These are phyloP conservation scores for Wickerhamomyces rabaulensis DNA, from an alignment of 805 yeast genomes.

Conservation along the genomic window DNA sequence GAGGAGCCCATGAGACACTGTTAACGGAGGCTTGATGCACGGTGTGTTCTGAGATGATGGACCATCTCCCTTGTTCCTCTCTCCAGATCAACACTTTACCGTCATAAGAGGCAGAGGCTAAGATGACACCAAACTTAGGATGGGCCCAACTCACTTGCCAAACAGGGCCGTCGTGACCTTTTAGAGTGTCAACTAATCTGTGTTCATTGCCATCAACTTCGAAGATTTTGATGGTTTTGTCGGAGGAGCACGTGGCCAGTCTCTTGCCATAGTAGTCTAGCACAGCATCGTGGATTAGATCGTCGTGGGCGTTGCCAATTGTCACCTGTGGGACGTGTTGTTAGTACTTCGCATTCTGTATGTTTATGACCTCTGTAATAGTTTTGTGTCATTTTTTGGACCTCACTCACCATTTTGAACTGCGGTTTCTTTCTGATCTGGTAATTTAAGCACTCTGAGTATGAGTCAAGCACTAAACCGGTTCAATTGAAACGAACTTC, in stretches of 20 bases:
- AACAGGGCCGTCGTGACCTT: conserved; percentile 96
- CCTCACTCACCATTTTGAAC: neutral
- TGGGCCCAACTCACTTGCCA: conserved; percentile 99
- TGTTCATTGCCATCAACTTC: conserved; percentile 85
- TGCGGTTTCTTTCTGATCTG: no score
- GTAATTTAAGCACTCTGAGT: no score
- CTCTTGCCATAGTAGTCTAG: conserved; percentile 95
- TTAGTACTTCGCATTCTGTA: neutral
- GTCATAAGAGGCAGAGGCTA: conserved; percentile 93
- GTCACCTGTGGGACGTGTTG: conserved; percentile 50
- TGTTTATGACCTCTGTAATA: neutral
- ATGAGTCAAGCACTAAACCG: neutral
- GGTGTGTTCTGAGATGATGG: conserved; percentile 77
- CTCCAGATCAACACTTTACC: conserved; percentile 95
- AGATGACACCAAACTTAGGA: conserved; percentile 92
- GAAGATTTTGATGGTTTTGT: conserved; percentile 90
- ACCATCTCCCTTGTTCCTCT: conserved; percentile 87
- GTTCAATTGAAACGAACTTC: neutral
- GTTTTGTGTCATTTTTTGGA: no score
- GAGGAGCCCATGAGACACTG: conserved; percentile 95
- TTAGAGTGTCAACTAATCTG: conserved; percentile 74
- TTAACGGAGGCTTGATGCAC: conserved; percentile 93
- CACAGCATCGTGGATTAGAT: conserved; percentile 93
- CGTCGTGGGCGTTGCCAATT: conserved; percentile 87
- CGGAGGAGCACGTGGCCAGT: conserved; percentile 93